Evolutionary conservation across 2,329 filamentous ascomycete genomes (phyloP).

Genomic region (Calonectria crousiana): DNA sequence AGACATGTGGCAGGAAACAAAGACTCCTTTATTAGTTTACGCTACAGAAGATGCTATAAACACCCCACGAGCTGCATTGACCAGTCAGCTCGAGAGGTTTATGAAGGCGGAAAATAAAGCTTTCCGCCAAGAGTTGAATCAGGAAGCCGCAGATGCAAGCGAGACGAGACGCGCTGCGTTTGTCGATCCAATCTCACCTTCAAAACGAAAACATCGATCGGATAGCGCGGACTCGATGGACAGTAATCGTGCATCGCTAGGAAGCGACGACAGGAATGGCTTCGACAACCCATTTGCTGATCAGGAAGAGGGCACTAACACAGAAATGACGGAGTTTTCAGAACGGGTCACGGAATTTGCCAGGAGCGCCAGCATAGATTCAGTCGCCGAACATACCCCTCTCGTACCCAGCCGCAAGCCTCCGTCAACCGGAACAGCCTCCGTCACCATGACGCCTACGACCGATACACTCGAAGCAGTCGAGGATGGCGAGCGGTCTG

Average conservation of each 20-base stretch:
- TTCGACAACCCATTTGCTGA: constrained; percentile 49
- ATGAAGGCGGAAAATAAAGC: constrained; percentile 63
- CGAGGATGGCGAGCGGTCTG: constrained; percentile 14
- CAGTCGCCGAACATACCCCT: constrained; percentile 27
- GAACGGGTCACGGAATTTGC: constrained; percentile 25
- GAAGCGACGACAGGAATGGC: constrained; percentile 52
- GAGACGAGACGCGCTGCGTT: constrained; percentile 34
- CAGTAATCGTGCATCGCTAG: constrained; percentile 58
- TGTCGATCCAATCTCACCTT: constrained; percentile 57
- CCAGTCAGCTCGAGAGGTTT: constrained; percentile 58
- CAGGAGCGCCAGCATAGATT: constrained; percentile 31
- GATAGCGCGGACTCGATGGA: constrained; percentile 62
- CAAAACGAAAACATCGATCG: constrained; percentile 60
- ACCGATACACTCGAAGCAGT: constrained; percentile 39
- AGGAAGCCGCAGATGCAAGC: constrained; percentile 48
- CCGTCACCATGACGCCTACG: constrained; percentile 42
- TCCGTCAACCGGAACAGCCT: constrained; percentile 37
- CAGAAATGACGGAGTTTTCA: constrained; percentile 45
- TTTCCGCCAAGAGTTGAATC: constrained; percentile 63
- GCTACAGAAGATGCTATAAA: constrained; percentile 57
- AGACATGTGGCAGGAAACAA: constrained; percentile 62
- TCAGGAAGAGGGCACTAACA: constrained; percentile 36
- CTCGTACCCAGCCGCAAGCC: constrained; percentile 25
- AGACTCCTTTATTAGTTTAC: constrained; percentile 63
- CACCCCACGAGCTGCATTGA: constrained; percentile 49